A percentile compares a stretch with the other conserved stretches of the same genome.
Conservation (phyloP, 169 alveolate species). For the Plasmodium knowlesi region DNA sequence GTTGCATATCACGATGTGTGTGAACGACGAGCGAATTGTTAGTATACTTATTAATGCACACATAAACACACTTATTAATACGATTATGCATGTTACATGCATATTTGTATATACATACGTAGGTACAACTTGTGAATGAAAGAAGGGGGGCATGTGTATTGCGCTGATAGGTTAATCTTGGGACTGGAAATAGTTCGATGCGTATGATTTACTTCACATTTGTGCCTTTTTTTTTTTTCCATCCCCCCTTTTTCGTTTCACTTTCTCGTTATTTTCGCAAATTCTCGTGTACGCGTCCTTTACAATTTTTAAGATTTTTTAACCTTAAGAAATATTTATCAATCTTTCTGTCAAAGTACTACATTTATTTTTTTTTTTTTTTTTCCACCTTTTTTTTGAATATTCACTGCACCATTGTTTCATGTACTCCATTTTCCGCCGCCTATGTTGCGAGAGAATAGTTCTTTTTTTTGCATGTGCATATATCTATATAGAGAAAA, state of each 20-base stretch:
- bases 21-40: background rate
- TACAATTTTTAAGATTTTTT: conserved; percentile 13
- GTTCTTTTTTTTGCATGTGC: conserved; percentile 1
- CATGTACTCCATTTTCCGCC: background rate
- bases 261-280: background rate
- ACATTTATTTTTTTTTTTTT: background rate
- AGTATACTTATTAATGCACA: background rate
- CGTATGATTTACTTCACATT: background rate
- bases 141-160: background rate
- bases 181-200: background rate
- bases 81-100: background rate
- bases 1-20: conserved; percentile 19
- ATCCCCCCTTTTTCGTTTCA: background rate
- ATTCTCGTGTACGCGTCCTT: background rate
- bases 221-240: background rate
- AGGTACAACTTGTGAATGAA: background rate
- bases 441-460: background rate
- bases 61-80: background rate
- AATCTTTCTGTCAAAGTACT: conserved; percentile 5
- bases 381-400: background rate
- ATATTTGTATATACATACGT: background rate
- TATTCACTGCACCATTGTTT: background rate
- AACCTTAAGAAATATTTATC: background rate
- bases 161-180: background rate
- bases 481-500: background rate